Percentiles rank a stretch among this genome's conserved stretches.
Evolutionary conservation across 176 grass and related monocot genomes (phyloP).

Genomic region (Cenchrus americanus): DNA sequence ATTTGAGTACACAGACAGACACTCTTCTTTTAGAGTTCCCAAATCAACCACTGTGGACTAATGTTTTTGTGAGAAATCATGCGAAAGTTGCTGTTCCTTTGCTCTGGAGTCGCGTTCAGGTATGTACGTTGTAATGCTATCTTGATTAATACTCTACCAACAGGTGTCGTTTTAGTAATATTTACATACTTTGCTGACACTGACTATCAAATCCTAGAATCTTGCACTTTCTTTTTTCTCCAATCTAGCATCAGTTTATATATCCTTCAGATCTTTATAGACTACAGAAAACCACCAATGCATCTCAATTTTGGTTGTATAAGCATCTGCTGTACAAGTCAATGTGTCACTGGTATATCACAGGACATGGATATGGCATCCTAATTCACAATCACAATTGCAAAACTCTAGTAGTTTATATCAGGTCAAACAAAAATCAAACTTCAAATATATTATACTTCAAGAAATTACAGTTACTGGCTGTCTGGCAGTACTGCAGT

Average conservation of each 20-base stretch:
- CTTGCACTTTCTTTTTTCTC: neutral
- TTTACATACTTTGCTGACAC: slow-evolving; percentile 24
- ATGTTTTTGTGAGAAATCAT: slow-evolving; percentile 92
- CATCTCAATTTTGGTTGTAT: slow-evolving; percentile 11
- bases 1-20: slow-evolving; percentile 95
- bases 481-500: neutral
- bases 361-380: neutral
- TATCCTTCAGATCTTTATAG: neutral
- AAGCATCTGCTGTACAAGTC: neutral
- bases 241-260: slow-evolving; percentile 4
- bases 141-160: slow-evolving; percentile 2
- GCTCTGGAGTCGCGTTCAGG: slow-evolving; percentile 99
- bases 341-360: neutral
- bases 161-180: slow-evolving; percentile 27
- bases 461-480: slow-evolving; percentile 1
- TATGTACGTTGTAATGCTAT: slow-evolving; percentile 41
- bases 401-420: slow-evolving; percentile 21
- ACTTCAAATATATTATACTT: slow-evolving; percentile 27
- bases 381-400: slow-evolving; percentile 23
- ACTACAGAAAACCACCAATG: neutral
- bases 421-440: slow-evolving; percentile 13
- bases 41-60: slow-evolving; percentile 98
- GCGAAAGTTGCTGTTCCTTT: slow-evolving; percentile 96
- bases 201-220: slow-evolving; percentile 7
- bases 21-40: slow-evolving; percentile 98